phyloP scores from a whole-genome alignment of 2,329 filamentous ascomycete species.

The Pseudogymnoascus sp. region DNA sequence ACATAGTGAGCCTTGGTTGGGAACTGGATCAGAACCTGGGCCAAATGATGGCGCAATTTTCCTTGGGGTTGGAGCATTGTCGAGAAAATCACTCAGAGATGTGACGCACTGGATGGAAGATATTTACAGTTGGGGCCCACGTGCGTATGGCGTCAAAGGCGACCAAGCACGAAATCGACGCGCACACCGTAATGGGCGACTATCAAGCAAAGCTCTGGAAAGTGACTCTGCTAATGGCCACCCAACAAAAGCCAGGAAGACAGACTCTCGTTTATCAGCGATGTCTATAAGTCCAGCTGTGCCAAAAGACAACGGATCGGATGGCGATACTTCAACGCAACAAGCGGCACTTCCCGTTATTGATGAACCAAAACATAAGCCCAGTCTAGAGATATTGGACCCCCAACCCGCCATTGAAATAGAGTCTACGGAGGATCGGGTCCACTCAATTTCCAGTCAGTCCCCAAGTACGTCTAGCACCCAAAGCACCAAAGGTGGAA shows the following conservation, averaged over 20 bases:
- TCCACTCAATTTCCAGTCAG: slow-evolving; percentile 8
- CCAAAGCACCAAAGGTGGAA: slow-evolving; percentile 21
- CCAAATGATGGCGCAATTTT: slow-evolving; percentile 81
- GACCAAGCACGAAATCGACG: slow-evolving; percentile 60
- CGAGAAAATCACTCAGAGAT: slow-evolving; percentile 60
- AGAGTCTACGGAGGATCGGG: slow-evolving; percentile 5
- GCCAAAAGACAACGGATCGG: not conserved
- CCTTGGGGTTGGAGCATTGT: slow-evolving; percentile 67
- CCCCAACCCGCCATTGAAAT: not conserved
- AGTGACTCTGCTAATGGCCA: slow-evolving; percentile 27
- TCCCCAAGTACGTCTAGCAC: slow-evolving; percentile 10
- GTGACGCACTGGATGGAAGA: slow-evolving; percentile 83
- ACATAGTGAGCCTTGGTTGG: slow-evolving; percentile 56
- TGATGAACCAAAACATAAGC: not conserved
- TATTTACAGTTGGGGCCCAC: slow-evolving; percentile 73
- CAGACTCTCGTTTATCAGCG: not conserved
- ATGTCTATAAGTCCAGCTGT: not conserved
- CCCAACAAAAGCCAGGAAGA: not conserved
- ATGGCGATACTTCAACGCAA: not conserved
- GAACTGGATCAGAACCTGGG: slow-evolving; percentile 56
- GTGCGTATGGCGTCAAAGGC: slow-evolving; percentile 76
- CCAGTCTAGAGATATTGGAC: not conserved
- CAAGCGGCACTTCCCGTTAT: not conserved
- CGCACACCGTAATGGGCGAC: not conserved
- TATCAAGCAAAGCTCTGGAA: not conserved